Base-by-base conservation (phyloP, 2,329 filamentous ascomycete species). In the Lachnellula willkommii region DNA sequence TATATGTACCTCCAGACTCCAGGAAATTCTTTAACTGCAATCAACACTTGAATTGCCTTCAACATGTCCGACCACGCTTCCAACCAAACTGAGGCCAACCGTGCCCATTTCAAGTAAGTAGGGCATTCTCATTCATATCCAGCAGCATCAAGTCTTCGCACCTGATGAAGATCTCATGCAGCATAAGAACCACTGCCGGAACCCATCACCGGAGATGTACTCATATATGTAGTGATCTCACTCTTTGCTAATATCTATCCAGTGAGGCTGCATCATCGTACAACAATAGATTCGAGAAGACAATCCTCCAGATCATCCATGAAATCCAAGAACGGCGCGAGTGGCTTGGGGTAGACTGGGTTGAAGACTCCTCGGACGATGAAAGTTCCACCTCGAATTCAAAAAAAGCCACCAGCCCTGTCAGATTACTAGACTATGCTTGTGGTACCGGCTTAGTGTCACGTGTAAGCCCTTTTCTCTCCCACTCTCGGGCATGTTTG, bases 391-490 rank as follows among this genome's bases (percentile, higher is more conserved):
- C 54, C 2, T 26, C 55, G 4, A 7, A 47, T 7, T 22, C 39
- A 28, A 55, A 56, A 53, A 32, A 58, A 55, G 17, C 49, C 22
- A 53, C 58, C 48, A 73, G 63, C 65, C 66, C 64, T 54, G 74
- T 83, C 43, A 78, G 79, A 47, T 71, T 90, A 20, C 74, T 91
- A 2, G 88, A 92, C 68, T 92, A 91, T 70, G 88, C 88, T 15
- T 91, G 88, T 66, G 88, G 88, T 8, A 85, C 85, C 5, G 87
- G 87, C 2, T 71, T 82, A 53, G 75, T 89, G 60, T 86, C 85
- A 12, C 77, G 79, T 69, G 85, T 87, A 67, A 77, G 72, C 8
- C 15, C 53, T 40, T 35, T 40, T 52, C 50, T 39, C 37, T 32
- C 22, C 46, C 15, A 40, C 24, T n/a, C 40, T 49, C 52, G 26